Evolutionary conservation across 495 filamentous ascomycete species (phyloP), one percentile per base, ranked within the genome.

Genomic region (Poronia punctata): DNA sequence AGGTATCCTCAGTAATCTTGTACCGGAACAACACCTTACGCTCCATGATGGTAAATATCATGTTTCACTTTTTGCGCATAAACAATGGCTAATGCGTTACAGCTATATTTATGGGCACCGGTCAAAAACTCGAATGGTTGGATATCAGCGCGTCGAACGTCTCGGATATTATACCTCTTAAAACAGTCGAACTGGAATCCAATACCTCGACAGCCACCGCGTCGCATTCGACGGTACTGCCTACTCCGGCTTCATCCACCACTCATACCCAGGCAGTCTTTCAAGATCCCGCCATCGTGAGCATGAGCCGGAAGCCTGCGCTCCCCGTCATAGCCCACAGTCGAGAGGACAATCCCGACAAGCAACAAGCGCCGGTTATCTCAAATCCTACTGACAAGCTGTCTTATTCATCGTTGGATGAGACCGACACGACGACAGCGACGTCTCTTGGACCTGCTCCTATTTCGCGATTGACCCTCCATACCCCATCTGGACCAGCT

Each of bases 41-140:
- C 72, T 98, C 16, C 72, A 71, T 35, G 75, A 95, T 72, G 90
- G 90, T 92, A 68, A 45, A 73, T 49, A 18, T n/a, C n/a, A n/a
- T n/a, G n/a, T n/a, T n/a, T n/a, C n/a, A n/a, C n/a, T n/a, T n/a
- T n/a, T n/a, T n/a, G n/a, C n/a, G n/a, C n/a, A n/a, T n/a, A n/a
- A n/a, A n/a, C n/a, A n/a, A n/a, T n/a, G n/a, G n/a, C n/a, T n/a
- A n/a, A n/a, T n/a, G n/a, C n/a, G n/a, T n/a, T n/a, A 7, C 22
- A 59, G 38, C 29, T 35, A 17, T 46, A 5, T 36, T 54, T 14
- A 33, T 56, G 24, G 45, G 46, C 6, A 61, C 54, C n/a, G 29
- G 30, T 11, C 45, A 52, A 19, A 35, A 18, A 24, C 39, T 48
- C 28, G 37, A 34, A 14, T 30, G 35, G 9, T 16, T 50, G 1